Percentiles rank a stretch among this genome's conserved stretches.
These are phyloP conservation scores for Fagus crenata DNA, from an alignment of 306 rosid species.

Conservation along the genomic window DNA sequence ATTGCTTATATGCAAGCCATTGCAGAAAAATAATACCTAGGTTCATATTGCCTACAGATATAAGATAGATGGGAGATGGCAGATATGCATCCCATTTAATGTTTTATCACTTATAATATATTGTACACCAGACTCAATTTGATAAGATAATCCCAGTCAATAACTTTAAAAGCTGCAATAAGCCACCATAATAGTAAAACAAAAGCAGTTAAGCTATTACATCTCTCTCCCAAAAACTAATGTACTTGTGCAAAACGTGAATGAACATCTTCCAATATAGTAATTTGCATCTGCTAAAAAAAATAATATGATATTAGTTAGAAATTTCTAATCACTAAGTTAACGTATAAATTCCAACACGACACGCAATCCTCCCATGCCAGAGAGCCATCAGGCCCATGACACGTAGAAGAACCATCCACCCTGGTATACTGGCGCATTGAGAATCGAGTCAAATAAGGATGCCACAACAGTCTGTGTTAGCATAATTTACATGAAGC, in stretches of 20 bases:
- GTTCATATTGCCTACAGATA: background rate
- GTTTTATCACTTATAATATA: slow-evolving; percentile 16
- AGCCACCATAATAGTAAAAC: background rate
- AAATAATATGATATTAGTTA: slow-evolving; percentile 27
- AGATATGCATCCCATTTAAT: background rate
- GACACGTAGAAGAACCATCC: slow-evolving; percentile 24
- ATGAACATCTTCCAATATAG: slow-evolving; percentile 28
- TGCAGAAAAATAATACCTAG: background rate
- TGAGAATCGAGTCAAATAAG: slow-evolving; percentile 31
- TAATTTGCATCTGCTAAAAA: slow-evolving; percentile 36
- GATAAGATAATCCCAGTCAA: slow-evolving; percentile 14
- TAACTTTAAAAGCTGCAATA: slow-evolving; percentile 14
- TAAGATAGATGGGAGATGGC: slow-evolving; percentile 19
- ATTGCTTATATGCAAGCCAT: background rate
- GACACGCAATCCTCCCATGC: slow-evolving; percentile 42
- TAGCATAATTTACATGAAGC: slow-evolving; percentile 11
- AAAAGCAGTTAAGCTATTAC: slow-evolving; percentile 4
- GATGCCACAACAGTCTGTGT: slow-evolving; percentile 32
- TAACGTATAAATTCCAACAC: slow-evolving; percentile 39
- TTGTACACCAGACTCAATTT: slow-evolving; percentile 20
- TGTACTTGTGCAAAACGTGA: slow-evolving; percentile 24
- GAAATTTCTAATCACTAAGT: slow-evolving; percentile 34
- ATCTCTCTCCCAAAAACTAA: slow-evolving; percentile 1
- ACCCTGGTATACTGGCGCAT: slow-evolving; percentile 13
- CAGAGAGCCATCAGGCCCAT: slow-evolving; percentile 19